Evolutionary conservation across 2,329 filamentous ascomycete genomes (phyloP).

Genomic region (Talaromyces sp.): DNA sequence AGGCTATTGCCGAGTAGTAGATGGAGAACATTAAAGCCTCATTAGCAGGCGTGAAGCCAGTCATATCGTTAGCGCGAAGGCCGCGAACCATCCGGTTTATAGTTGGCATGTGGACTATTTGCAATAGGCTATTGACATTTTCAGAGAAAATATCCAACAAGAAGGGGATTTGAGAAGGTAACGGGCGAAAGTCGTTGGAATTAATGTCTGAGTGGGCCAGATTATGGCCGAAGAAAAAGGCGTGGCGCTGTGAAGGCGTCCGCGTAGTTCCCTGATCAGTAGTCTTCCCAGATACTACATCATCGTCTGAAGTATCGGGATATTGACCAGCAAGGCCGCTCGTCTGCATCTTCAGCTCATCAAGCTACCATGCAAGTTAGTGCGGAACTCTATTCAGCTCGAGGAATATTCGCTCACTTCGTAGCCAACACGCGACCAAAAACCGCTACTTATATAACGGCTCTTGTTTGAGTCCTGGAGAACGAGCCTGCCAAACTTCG

Average conservation of each 20-base stretch:
- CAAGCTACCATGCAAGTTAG: not conserved
- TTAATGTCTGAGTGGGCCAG: conserved; percentile 10
- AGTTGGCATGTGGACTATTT: conserved; percentile 28
- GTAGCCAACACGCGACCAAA: conserved; percentile 55
- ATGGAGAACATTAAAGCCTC: conserved; percentile 55
- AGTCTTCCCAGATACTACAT: not conserved
- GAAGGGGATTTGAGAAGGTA: conserved; percentile 54
- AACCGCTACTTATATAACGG: conserved; percentile 50
- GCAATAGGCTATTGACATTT: conserved; percentile 45
- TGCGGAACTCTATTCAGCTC: conserved; percentile 29
- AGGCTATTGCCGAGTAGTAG: conserved; percentile 53
- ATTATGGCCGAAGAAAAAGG: not conserved
- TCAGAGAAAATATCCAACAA: conserved; percentile 48
- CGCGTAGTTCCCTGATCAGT: not conserved
- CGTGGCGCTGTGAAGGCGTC: not conserved
- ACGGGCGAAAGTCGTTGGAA: conserved; percentile 43
- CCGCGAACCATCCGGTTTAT: conserved; percentile 26
- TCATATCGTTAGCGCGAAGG: conserved; percentile 28
- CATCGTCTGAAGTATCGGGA: not conserved
- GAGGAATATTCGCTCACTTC: conserved; percentile 41
- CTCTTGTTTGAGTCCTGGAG: conserved; percentile 41
- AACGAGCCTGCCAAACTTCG: conserved; percentile 47
- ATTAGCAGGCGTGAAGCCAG: conserved; percentile 37
- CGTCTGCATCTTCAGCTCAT: not conserved
- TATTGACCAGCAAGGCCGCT: not conserved